Conservation (phyloP, 2,329 filamentous ascomycete species). For the Pseudocercospora macadamiae region DNA sequence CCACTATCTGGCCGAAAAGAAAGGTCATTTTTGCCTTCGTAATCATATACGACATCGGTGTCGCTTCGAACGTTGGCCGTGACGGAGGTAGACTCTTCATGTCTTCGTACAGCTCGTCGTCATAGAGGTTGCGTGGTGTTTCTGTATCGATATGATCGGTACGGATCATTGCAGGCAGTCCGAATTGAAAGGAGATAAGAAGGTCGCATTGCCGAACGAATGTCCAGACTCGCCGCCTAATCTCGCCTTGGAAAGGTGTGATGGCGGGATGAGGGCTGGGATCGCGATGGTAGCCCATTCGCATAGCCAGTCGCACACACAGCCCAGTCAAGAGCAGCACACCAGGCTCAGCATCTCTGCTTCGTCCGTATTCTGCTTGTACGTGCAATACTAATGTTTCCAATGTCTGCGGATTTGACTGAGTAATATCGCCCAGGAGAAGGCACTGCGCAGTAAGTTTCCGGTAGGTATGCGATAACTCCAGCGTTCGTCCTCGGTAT, state of each 20-base stretch:
- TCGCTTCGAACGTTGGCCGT: conserved; percentile 69
- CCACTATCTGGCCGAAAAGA: conserved; percentile 72
- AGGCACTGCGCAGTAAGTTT: conserved; percentile 77
- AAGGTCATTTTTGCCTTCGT: conserved; percentile 69
- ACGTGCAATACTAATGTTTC: conserved; percentile 77
- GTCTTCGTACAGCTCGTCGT: conserved; percentile 74
- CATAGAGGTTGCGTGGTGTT: conserved; percentile 76
- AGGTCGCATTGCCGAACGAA: conserved; percentile 74
- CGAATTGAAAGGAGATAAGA: conserved; percentile 74
- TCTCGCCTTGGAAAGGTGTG: conserved; percentile 76
- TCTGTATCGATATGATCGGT: conserved; percentile 75
- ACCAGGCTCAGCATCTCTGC: conserved; percentile 73
- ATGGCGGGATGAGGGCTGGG: conserved; percentile 73
- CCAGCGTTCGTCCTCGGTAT: conserved; percentile 67
- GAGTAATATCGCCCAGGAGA: conserved; percentile 75
- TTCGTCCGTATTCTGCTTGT: conserved; percentile 73
- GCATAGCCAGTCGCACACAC: conserved; percentile 65
- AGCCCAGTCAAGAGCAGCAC: conserved; percentile 64
- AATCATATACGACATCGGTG: conserved; percentile 79
- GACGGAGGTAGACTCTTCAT: conserved; percentile 69
- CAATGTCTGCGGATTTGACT: conserved; percentile 73
- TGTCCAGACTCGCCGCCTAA: conserved; percentile 65
- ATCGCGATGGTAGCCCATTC: conserved; percentile 79
- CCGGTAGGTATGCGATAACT: conserved; percentile 61
- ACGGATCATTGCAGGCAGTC: conserved; percentile 67